Percentiles rank a stretch among this genome's conserved stretches.
phyloP scores from a whole-genome alignment of 176 grass and related monocot genomes.

The Leersia perrieri region DNA sequence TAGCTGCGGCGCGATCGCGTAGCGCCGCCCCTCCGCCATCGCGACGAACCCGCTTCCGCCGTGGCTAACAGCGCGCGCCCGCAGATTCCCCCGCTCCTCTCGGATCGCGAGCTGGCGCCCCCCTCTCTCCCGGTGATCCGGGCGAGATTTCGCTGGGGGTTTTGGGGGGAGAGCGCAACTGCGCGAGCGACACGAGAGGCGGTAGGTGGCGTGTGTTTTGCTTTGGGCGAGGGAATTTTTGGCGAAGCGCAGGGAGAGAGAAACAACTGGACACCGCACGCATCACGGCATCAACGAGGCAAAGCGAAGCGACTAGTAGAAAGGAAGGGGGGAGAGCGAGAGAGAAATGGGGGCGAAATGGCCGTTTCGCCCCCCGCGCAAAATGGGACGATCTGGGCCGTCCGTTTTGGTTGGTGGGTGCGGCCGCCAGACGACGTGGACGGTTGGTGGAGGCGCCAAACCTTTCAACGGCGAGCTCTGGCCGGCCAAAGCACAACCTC shows the following conservation, averaged over 20 bases:
- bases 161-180: background rate
- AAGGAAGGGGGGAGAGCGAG: background rate
- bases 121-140: background rate
- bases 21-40: constrained; percentile 74
- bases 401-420: constrained; percentile 2
- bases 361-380: background rate
- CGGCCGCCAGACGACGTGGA: background rate
- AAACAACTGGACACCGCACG: constrained; percentile 5
- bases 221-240: background rate
- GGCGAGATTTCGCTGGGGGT: constrained; percentile 18
- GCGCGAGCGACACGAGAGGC: background rate
- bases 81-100: background rate
- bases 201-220: constrained; percentile 11
- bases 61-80: background rate
- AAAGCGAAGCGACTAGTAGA: background rate
- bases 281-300: background rate
- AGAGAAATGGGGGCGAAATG: background rate
- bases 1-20: constrained; percentile 68
- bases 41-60: background rate
- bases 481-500: too few relatives aligned
- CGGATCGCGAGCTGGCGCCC: background rate
- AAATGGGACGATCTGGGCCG: background rate
- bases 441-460: constrained; percentile 28
- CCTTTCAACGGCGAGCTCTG: background rate
- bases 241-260: background rate